phyloP scores from a whole-genome alignment of 805 yeast genomes.

The Spathaspora passalidarum region DNA sequence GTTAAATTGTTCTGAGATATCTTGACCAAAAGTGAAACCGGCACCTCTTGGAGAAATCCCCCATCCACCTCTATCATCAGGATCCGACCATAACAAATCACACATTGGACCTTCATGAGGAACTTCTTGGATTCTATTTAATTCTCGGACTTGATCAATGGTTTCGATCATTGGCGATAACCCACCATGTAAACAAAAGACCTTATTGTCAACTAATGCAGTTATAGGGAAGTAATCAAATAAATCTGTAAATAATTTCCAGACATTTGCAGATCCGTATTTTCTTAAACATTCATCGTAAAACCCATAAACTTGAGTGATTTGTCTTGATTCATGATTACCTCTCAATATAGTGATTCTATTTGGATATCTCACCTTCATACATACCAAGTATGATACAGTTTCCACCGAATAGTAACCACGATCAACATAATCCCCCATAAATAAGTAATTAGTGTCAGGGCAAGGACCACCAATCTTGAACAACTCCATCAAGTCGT shows the following conservation, averaged over 20 bases:
- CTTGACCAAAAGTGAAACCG: slow-evolving; percentile 96
- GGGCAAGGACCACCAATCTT: slow-evolving; percentile 74
- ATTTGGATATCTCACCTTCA: slow-evolving; percentile 89
- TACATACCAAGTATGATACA: slow-evolving; percentile 80
- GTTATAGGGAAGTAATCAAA: slow-evolving; percentile 93
- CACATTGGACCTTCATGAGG: slow-evolving; percentile 99
- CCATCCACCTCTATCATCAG: slow-evolving; percentile 98
- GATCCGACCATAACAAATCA: slow-evolving; percentile 94
- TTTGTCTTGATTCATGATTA: slow-evolving; percentile 92
- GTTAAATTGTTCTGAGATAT: slow-evolving; percentile 89
- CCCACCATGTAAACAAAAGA: slow-evolving; percentile 93
- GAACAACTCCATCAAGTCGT: slow-evolving; percentile 88
- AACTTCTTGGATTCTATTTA: slow-evolving; percentile 91
- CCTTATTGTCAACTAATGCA: slow-evolving; percentile 85
- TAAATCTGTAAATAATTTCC: slow-evolving; percentile 89
- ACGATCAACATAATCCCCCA: slow-evolving; percentile 82
- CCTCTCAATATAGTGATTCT: slow-evolving; percentile 92
- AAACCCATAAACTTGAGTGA: slow-evolving; percentile 94
- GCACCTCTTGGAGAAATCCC: slow-evolving; percentile 98
- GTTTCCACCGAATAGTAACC: slow-evolving; percentile 92
- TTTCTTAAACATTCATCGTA: slow-evolving; percentile 94
- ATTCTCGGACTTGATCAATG: slow-evolving; percentile 85
- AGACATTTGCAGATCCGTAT: slow-evolving; percentile 88
- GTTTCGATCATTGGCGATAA: slow-evolving; percentile 92
- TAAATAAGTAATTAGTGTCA: slow-evolving; percentile 45